Conservation (phyloP, 192 early-diverging fungal genomes). For the Coemansia sp. region DNA sequence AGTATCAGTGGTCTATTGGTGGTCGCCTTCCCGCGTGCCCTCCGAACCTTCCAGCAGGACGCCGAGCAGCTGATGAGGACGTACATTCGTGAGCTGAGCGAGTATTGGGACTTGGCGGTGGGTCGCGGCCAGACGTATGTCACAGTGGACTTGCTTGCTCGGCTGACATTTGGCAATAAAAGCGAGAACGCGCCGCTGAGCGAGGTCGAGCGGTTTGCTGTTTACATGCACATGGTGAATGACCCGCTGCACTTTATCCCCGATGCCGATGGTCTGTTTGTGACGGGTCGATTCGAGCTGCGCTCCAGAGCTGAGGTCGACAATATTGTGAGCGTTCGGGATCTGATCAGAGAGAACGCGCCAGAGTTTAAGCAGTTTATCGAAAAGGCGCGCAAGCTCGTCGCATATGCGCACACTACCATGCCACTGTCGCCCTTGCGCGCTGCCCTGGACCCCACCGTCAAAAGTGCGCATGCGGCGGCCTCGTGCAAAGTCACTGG, state of each 20-base stretch:
- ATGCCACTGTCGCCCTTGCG: slow-evolving; percentile 21
- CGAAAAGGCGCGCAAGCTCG: slow-evolving; percentile 48
- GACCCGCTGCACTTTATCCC: slow-evolving; percentile 60
- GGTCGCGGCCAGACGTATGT: slow-evolving; percentile 24
- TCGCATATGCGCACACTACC: slow-evolving; percentile 26
- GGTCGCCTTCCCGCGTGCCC: slow-evolving; percentile 20
- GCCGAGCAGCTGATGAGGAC: slow-evolving; percentile 43
- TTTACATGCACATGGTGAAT: slow-evolving; percentile 60
- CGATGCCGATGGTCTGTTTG: slow-evolving; percentile 50
- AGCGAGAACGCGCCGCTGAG: neutral
- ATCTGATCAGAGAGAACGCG: slow-evolving; percentile 58
- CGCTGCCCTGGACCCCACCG: slow-evolving; percentile 24
- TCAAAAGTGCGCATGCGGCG: slow-evolving; percentile 14
- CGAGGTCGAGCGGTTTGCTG: slow-evolving; percentile 55
- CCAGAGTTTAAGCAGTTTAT: slow-evolving; percentile 56
- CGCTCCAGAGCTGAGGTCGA: slow-evolving; percentile 52
- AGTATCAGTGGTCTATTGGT: slow-evolving; percentile 22
- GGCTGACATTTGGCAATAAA: slow-evolving; percentile 34
- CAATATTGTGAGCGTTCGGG: slow-evolving; percentile 42
- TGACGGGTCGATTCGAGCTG: slow-evolving; percentile 57
- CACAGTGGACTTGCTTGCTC: slow-evolving; percentile 40
- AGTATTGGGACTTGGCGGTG: slow-evolving; percentile 33
- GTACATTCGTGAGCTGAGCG: slow-evolving; percentile 32
- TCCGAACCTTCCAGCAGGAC: slow-evolving; percentile 20
- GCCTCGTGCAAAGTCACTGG: slow-evolving; percentile 28